Evolutionary conservation across 192 early-diverging fungal genomes (phyloP).

Genomic region (Helicostylum pulchrum): DNA sequence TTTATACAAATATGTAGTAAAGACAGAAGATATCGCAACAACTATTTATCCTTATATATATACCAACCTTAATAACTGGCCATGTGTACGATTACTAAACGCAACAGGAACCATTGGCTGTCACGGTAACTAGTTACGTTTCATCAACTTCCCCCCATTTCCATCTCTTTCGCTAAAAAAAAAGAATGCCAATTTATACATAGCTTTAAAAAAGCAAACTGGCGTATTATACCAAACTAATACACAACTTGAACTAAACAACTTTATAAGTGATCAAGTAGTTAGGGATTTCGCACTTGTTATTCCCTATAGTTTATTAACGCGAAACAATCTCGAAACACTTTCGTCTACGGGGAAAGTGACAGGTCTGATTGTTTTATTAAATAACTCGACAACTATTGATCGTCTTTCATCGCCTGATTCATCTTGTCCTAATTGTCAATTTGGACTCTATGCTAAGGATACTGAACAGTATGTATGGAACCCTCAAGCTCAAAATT

Average conservation of each 20-base stretch:
- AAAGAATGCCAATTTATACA: not conserved
- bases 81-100: constrained; percentile 58
- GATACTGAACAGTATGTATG: constrained; percentile 51
- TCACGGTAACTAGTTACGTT: constrained; percentile 39
- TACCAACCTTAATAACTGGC: constrained; percentile 42
- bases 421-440: constrained; percentile 62
- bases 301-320: constrained; percentile 59
- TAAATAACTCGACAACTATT: constrained; percentile 31
- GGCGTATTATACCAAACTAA: constrained; percentile 58
- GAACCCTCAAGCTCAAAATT: constrained; percentile 63
- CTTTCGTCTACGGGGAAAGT: constrained; percentile 48
- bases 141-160: constrained; percentile 2
- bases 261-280: constrained; percentile 38
- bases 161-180: not conserved
- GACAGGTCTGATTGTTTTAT: constrained; percentile 53
- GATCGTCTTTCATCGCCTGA: constrained; percentile 49
- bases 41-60: constrained; percentile 43
- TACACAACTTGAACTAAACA: constrained; percentile 44
- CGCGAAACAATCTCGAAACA: constrained; percentile 40
- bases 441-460: constrained; percentile 66
- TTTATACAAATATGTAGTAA: not conserved
- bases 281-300: constrained; percentile 54
- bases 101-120: constrained; percentile 57
- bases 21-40: constrained; percentile 31
- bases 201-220: constrained; percentile 36